These are phyloP conservation scores for Inga oerstediana DNA, from an alignment of 306 rosid species.

Conservation along the genomic window DNA sequence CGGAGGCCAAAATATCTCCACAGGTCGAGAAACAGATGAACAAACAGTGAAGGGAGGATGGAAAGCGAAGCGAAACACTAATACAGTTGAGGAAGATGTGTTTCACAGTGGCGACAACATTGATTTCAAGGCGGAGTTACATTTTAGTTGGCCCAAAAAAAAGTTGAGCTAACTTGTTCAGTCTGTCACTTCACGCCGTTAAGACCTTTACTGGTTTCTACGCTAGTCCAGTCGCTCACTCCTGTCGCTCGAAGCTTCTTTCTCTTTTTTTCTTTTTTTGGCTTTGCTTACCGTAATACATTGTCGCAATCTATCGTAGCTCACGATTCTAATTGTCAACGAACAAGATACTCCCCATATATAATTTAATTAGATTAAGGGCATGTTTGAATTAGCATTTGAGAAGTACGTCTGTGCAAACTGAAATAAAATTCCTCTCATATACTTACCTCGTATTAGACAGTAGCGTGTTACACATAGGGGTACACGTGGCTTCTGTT, in stretches of 20 bases:
- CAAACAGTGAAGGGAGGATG: not conserved
- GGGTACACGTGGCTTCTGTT: too few relatives aligned
- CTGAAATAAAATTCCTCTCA: accelerated
- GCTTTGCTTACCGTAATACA: too few relatives aligned
- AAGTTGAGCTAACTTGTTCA: not conserved
- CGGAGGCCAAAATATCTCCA: not conserved
- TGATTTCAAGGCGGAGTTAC: not conserved
- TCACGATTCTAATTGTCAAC: too few relatives aligned
- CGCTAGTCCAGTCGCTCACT: not conserved
- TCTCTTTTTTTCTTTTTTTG: too few relatives aligned
- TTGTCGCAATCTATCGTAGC: too few relatives aligned
- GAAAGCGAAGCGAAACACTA: not conserved
- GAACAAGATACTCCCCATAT: too few relatives aligned
- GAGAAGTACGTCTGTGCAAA: accelerated
- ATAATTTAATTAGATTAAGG: too few relatives aligned
- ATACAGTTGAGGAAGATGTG: not conserved
- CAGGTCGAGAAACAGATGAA: not conserved
- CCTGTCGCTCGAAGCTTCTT: not conserved
- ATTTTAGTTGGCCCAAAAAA: not conserved
- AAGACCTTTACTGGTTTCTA: not conserved
- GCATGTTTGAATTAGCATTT: too few relatives aligned
- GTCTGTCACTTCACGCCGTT: slow-evolving; percentile 12
- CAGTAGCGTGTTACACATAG: too few relatives aligned
- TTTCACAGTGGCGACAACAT: not conserved
- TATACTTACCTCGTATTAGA: not conserved